Conservation (phyloP, 116 monocot genomes). For the Thalassia testudinum region DNA sequence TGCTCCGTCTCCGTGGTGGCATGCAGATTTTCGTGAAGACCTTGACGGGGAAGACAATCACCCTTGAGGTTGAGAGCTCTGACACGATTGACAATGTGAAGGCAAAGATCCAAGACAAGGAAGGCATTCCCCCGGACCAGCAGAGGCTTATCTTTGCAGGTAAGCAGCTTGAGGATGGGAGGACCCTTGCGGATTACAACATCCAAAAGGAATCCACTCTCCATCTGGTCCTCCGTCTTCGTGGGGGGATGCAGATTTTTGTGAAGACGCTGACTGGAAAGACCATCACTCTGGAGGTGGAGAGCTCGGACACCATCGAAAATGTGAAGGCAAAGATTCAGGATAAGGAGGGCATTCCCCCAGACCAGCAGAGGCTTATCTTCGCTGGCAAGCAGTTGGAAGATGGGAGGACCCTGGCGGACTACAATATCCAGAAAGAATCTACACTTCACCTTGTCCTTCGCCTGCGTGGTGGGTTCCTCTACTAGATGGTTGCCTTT, state of each 20-base stretch:
- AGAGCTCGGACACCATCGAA: no score
- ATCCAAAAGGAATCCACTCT: background rate
- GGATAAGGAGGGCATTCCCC: no score
- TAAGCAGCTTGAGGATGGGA: slow-evolving; percentile 10
- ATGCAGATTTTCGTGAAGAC: slow-evolving; percentile 9
- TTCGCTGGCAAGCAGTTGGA: no score
- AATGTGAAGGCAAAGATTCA: no score
- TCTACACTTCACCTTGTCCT: no score
- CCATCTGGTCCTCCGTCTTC: background rate
- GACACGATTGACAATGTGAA: background rate
- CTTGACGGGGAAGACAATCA: slow-evolving; percentile 4
- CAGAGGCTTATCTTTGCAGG: slow-evolving; percentile 45
- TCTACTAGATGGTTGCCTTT: no score
- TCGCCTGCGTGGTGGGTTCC: no score
- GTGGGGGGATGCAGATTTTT: slow-evolving; percentile 6
- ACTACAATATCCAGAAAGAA: no score
- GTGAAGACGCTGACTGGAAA: slow-evolving; percentile 2
- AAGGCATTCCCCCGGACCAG: slow-evolving; percentile 56
- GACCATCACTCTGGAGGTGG: no score
- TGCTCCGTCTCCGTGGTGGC: background rate
- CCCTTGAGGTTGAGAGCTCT: slow-evolving; percentile 1
- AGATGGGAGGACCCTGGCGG: no score
- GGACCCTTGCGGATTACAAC: no score
- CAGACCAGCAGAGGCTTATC: no score
- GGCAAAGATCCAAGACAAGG: slow-evolving; percentile 41